Base-by-base conservation (phyloP, 2,329 filamentous ascomycete genomes). In the Ophioceras dolichostomum region DNA sequence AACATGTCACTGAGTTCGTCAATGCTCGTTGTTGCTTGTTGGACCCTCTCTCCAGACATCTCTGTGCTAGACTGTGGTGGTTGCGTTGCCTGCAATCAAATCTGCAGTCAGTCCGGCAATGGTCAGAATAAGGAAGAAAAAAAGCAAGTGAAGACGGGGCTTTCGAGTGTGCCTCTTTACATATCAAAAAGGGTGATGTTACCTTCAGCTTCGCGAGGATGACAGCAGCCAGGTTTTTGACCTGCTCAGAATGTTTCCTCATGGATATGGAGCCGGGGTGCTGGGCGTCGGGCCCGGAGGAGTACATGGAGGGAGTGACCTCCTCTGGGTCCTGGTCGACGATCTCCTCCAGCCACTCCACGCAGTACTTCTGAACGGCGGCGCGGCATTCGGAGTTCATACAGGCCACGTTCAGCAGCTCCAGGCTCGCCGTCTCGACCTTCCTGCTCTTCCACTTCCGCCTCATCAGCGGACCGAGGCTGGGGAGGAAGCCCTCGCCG, bases 351-450 rank as follows among this genome's bases (percentile, higher is more conserved):
- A 98, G 67, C 86, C 89, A 96, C 39, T 84, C 77, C 22, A 74
- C 67, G 56, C 89, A 94, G 52, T 94, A 79, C 55, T 87, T 87
- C 47, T 77, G 73, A 42, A 96, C 83, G 8, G 83, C 82, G 46
- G 88, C 83, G 17, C 91, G 76, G 51, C 88, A 96, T 7, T 74
- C 65, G 33, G 76, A 70, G 53, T 93, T 83, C 58, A 94, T 83
- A 58, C 87, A 95, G 6, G 89, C 88, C 10, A 85, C 86, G 58
- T 88, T 94, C 40, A 98, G 69, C 61, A 98, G 76, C 51, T 95
- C 84, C 47, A 98, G 60, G 34, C 86, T 82, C 3, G 87, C 83
- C 41, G 83, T 80, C 58, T 94, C 87, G 17, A 96, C 81, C 49
- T 85, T 85, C 46, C 75, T 73, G 53, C 82, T 89, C 64, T 89